Evolutionary conservation across 768 basidiomycete genomes (phyloP), one percentile per base, ranked within the genome.

Genomic region (Suillus clintonianus): DNA sequence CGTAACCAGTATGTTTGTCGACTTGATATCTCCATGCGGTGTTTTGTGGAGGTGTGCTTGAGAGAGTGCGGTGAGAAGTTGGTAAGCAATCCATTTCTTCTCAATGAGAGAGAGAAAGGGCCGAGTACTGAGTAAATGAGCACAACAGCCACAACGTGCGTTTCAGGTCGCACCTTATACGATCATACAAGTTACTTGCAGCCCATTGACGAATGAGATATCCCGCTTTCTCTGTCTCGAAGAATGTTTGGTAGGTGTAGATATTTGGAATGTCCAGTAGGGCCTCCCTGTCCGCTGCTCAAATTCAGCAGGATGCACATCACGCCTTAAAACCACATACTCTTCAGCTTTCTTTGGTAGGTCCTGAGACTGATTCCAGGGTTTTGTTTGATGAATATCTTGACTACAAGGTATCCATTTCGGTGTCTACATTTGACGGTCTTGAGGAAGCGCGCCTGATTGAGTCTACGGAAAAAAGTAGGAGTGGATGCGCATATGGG

Each of bases 71-170:
- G 87, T 89, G 64, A 99, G 81, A 2, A 99, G 81, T 75, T 99
- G 97, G 71, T 95, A 99, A 0, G 91, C 89, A 63, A 99, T 94
- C 97, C 97, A 99, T 73, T 94, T 94, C 85, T 99, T 99, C 81
- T 99, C 97, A 27, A 99, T 84, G 65, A 82, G 75, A 65, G 88
- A 90, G 45, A 99, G 82, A 78, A 99, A 99, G 4, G 97, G 97
- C 41, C 97, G 92, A 3, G 96, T 99, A 72, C 97, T 99, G 69
- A 1, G 11, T 7, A 8, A 51, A 43, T 3, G 53, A 50, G 50
- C 51, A 10, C 62, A 41, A 57, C 60, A 59, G 39, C 56, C 34
- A 32, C 34, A 30, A 50, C 36, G 55, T 6, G 60, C 19, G 43
- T 9, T 7, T 50, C 22, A 54, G 56, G n/a, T 57, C 87, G 61